These are phyloP conservation scores for Astrocystis sublimbata DNA, from an alignment of 495 filamentous ascomycete genomes.

Conservation along the genomic window DNA sequence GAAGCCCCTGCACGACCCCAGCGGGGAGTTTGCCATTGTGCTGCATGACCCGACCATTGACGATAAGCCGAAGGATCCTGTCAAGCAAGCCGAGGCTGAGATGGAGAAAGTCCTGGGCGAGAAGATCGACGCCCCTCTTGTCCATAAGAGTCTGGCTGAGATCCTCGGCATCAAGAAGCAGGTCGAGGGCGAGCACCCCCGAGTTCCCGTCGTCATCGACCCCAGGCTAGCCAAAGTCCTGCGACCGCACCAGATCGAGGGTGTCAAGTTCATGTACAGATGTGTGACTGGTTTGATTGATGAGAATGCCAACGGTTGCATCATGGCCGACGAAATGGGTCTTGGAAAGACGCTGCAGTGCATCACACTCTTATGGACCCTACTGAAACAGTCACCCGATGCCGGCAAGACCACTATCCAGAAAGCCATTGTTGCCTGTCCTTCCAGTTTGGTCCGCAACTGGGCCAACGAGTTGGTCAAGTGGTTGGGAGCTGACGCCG, in stretches of 20 bases:
- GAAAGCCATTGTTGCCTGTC: constrained; percentile 98
- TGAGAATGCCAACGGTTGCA: constrained; percentile 91
- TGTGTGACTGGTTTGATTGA: constrained; percentile 94
- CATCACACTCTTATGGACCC: constrained; percentile 83
- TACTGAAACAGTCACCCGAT: constrained; percentile 92
- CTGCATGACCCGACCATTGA: constrained; percentile 94
- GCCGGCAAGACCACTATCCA: constrained; percentile 92
- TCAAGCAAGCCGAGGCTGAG: constrained; percentile 53
- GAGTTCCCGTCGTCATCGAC: constrained; percentile 96
- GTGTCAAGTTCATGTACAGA: constrained; percentile 95
- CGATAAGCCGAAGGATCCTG: constrained; percentile 64
- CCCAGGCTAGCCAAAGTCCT: constrained; percentile 87
- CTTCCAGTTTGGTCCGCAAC: constrained; percentile 93
- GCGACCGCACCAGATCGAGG: constrained; percentile 95
- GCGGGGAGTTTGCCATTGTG: constrained; percentile 95
- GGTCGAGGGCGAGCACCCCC: constrained; percentile 74
- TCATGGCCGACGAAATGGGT: constrained; percentile 99
- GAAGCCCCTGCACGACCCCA: constrained; percentile 90
- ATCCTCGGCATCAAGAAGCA: constrained; percentile 94
- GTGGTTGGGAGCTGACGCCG: constrained; percentile 91
- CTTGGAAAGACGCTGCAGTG: constrained; percentile 85
- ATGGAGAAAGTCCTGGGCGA: constrained; percentile 49
- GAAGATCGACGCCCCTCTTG: constrained; percentile 74
- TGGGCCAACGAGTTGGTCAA: constrained; percentile 97
- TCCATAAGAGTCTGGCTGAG: constrained; percentile 94